Conservation (phyloP, 495 filamentous ascomycete species). For the Letharia lupina region DNA sequence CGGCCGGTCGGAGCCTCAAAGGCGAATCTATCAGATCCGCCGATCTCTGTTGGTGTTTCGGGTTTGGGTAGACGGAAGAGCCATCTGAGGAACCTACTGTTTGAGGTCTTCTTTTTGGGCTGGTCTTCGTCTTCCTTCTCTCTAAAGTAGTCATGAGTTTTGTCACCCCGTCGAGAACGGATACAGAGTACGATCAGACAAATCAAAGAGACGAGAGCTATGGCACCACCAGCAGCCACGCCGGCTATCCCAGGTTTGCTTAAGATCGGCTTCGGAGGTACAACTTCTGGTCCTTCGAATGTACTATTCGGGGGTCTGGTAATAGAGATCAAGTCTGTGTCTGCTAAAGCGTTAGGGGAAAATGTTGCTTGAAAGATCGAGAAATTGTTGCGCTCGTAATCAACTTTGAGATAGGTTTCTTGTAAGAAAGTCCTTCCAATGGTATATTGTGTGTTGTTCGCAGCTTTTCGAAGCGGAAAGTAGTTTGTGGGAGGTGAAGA, state of each 20-base stretch:
- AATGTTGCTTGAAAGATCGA: constrained; percentile 49
- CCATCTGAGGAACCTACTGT: constrained; percentile 3
- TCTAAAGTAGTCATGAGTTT: constrained; percentile 3
- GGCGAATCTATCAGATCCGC: not conserved
- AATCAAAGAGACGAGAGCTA: constrained; percentile 9
- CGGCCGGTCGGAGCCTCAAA: constrained; percentile 7
- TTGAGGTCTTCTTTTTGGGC: not conserved
- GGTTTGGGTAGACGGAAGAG: constrained; percentile 6
- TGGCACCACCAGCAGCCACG: constrained; percentile 7
- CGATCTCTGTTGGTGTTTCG: constrained; percentile 1
- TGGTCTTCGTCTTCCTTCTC: not conserved
- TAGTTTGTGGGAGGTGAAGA: constrained; percentile 38
- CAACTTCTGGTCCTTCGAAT: constrained; percentile 29
- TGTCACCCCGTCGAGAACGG: not conserved
- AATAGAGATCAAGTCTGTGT: constrained; percentile 43
- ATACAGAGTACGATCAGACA: constrained; percentile 1
- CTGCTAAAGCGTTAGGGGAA: constrained; percentile 35
- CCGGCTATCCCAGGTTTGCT: constrained; percentile 14
- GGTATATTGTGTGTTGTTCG: constrained; percentile 47
- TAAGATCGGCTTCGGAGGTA: not conserved
- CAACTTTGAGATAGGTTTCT: constrained; percentile 59
- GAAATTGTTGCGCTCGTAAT: constrained; percentile 54
- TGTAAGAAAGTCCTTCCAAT: constrained; percentile 64
- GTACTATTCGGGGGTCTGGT: constrained; percentile 38
- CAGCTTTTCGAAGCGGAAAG: constrained; percentile 51